Evolutionary conservation across 2,329 filamentous ascomycete species (phyloP).

Genomic region (Drechslerella coelobrocha): DNA sequence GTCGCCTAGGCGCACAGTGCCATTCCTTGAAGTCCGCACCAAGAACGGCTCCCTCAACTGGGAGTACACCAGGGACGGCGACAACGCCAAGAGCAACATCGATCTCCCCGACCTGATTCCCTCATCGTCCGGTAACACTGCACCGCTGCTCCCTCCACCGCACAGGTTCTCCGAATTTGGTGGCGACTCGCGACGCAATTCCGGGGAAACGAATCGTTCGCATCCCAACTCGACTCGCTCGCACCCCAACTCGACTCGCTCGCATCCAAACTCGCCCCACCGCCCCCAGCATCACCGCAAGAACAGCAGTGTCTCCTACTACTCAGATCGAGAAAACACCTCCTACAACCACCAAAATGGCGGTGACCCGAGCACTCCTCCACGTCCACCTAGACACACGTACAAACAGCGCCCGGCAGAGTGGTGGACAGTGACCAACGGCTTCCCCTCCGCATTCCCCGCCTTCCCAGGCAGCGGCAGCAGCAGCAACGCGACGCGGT

Average conservation of each 20-base stretch:
- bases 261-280: slow-evolving; percentile 28
- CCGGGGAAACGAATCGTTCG: not conserved
- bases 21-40: slow-evolving; percentile 44
- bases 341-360: no score
- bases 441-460: slow-evolving; percentile 6
- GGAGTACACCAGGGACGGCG: slow-evolving; percentile 37
- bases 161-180: slow-evolving; percentile 35
- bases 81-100: slow-evolving; percentile 32
- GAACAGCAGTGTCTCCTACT: slow-evolving; percentile 23
- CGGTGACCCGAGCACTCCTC: slow-evolving; percentile 17
- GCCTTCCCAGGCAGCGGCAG: slow-evolving; percentile 17
- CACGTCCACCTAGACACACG: slow-evolving; percentile 31
- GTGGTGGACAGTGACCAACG: slow-evolving; percentile 37
- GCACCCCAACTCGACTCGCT: slow-evolving; percentile 35
- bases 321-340: slow-evolving; percentile 23
- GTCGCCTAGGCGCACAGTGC: slow-evolving; percentile 22
- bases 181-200: not conserved
- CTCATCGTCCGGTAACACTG: not conserved
- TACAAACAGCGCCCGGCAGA: slow-evolving; percentile 39
- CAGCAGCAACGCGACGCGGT: slow-evolving; percentile 8
- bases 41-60: slow-evolving; percentile 47
- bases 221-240: slow-evolving; percentile 13
- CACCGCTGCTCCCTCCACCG: slow-evolving; percentile 32
- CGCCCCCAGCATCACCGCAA: slow-evolving; percentile 4
- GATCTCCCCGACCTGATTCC: slow-evolving; percentile 35